Evolutionary conservation across 176 grass and related monocot genomes (phyloP).

Genomic region (Rhynchospora tenuis): DNA sequence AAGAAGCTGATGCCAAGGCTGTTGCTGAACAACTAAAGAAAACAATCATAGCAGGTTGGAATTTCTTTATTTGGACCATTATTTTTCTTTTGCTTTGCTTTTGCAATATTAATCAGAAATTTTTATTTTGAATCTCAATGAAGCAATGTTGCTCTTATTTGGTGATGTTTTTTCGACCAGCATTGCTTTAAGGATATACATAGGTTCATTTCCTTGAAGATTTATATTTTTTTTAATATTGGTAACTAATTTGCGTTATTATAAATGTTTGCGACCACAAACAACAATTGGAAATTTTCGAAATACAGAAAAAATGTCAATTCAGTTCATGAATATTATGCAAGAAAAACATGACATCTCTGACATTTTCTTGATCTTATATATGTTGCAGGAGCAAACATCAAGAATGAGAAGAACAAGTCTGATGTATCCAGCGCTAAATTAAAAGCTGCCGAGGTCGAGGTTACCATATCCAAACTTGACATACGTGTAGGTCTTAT

Average conservation of each 20-base stretch:
- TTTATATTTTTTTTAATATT: neutral
- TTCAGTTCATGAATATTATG: neutral
- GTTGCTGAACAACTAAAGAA: slow-evolving; percentile 57
- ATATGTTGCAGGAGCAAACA: slow-evolving; percentile 13
- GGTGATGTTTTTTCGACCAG: neutral
- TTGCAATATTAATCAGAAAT: neutral
- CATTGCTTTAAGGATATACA: neutral
- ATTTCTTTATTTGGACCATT: neutral
- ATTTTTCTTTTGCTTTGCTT: neutral
- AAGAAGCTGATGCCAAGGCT: slow-evolving; percentile 58
- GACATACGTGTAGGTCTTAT: slow-evolving; percentile 86
- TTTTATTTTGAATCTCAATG: neutral
- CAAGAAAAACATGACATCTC: neutral
- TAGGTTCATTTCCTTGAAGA: neutral
- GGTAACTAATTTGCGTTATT: neutral
- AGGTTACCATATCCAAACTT: slow-evolving; percentile 54
- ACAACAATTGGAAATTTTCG: neutral
- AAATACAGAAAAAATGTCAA: neutral
- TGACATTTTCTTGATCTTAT: neutral
- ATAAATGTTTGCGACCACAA: neutral
- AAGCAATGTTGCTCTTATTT: neutral
- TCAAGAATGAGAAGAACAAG: slow-evolving; percentile 56
- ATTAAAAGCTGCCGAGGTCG: slow-evolving; percentile 49
- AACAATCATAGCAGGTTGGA: slow-evolving; percentile 57
- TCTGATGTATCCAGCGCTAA: slow-evolving; percentile 37